A percentile compares a stretch with the other conserved stretches of the same genome.
phyloP scores from a whole-genome alignment of 805 yeast genomes.

The Suhomyces kilbournensis region DNA sequence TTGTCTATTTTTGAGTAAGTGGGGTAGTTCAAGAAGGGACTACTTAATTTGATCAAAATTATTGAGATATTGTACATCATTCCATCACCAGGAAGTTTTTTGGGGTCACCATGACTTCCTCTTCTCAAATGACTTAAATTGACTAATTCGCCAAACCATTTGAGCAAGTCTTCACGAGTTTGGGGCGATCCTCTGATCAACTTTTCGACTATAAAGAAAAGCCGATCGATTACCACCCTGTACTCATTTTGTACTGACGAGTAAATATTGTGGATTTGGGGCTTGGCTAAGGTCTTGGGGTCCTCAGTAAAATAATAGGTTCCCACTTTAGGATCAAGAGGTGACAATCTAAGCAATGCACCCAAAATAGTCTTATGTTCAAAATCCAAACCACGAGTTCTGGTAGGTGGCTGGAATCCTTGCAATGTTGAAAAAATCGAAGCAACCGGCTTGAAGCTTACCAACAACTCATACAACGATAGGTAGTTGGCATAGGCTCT shows the following conservation, averaged over 20 bases:
- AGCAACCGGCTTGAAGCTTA: slow-evolving; percentile 61
- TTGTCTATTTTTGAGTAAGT: slow-evolving; percentile 67
- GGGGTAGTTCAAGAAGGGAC: slow-evolving; percentile 74
- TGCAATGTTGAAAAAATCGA: slow-evolving; percentile 54
- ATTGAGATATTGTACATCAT: slow-evolving; percentile 75
- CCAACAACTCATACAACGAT: slow-evolving; percentile 54
- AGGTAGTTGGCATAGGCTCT: slow-evolving; percentile 52
- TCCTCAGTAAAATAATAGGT: slow-evolving; percentile 41
- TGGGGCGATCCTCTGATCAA: slow-evolving; percentile 69
- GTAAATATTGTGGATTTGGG: slow-evolving; percentile 49
- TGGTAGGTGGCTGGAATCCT: slow-evolving; percentile 47
- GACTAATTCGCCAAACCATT: slow-evolving; percentile 70
- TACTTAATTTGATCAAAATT: slow-evolving; percentile 66
- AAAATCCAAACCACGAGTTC: slow-evolving; percentile 45
- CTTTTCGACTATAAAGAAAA: slow-evolving; percentile 68
- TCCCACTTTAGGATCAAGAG: slow-evolving; percentile 55
- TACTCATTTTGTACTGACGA: slow-evolving; percentile 66
- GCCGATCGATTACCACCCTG: slow-evolving; percentile 53
- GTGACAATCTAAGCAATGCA: slow-evolving; percentile 72
- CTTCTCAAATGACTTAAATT: slow-evolving; percentile 83
- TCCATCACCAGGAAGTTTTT: slow-evolving; percentile 70
- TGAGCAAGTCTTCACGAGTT: slow-evolving; percentile 61
- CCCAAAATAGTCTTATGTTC: slow-evolving; percentile 72
- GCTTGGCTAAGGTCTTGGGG: slow-evolving; percentile 17
- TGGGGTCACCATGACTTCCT: slow-evolving; percentile 75